Percentiles rank a stretch among this genome's conserved stretches.
Evolutionary conservation across 441 rosid genomes (phyloP).

Genomic region (Flueggea neowawraea): DNA sequence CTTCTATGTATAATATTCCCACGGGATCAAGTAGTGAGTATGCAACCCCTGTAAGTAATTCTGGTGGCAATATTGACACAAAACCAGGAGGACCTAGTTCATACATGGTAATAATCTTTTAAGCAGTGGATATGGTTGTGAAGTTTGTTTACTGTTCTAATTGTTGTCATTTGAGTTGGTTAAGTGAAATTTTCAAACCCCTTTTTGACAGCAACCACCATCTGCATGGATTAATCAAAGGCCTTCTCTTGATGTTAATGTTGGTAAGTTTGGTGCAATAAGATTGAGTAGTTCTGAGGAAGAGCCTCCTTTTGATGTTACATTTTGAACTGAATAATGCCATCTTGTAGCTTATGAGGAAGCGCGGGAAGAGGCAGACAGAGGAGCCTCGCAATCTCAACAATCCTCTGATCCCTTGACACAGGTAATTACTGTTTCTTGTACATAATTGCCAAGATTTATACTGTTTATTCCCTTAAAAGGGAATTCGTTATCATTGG

Average conservation of each 20-base stretch:
- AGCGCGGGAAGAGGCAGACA: conserved; percentile 87
- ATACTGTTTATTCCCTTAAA: conserved; percentile 11
- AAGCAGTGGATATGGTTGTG: too few species aligned
- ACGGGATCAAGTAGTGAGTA: conserved; percentile 80
- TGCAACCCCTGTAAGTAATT: conserved; percentile 72
- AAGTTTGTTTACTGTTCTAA: neutral
- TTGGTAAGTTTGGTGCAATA: conserved; percentile 57
- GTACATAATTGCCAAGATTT: conserved; percentile 5
- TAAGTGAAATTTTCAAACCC: conserved; percentile 2
- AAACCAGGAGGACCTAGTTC: conserved; percentile 82
- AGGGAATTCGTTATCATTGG: conserved; percentile 10
- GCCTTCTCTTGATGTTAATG: conserved; percentile 87
- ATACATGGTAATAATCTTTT: conserved; percentile 53
- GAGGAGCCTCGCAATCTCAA: conserved; percentile 47
- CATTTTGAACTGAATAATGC: conserved; percentile 15
- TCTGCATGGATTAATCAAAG: conserved; percentile 89
- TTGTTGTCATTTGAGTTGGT: conserved; percentile 8
- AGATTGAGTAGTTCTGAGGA: neutral
- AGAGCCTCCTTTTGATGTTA: conserved; percentile 2
- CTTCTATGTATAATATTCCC: conserved; percentile 80
- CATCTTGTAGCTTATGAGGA: conserved; percentile 77
- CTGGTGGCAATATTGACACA: conserved; percentile 48
- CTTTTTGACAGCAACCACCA: conserved; percentile 70
- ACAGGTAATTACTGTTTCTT: conserved; percentile 50
- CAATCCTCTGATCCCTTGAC: conserved; percentile 48